phyloP scores from a whole-genome alignment of 2,329 filamentous ascomycete genomes.

The Aspergillus sclerotialis region DNA sequence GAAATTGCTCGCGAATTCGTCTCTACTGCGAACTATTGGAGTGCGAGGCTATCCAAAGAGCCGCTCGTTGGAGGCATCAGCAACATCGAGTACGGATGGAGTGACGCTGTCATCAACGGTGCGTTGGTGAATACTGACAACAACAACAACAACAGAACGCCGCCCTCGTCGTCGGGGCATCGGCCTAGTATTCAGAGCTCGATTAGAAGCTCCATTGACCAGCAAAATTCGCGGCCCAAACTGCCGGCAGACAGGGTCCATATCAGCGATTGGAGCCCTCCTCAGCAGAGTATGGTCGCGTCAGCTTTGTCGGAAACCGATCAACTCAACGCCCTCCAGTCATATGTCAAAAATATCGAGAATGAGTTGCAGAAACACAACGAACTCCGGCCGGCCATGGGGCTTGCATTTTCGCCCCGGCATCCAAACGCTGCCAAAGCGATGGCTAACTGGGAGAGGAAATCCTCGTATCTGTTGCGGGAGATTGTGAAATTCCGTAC shows the following conservation, averaged over 20 bases:
- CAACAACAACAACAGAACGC: conserved; percentile 24
- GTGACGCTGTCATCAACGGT: conserved; percentile 71
- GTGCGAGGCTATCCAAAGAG: conserved; percentile 85
- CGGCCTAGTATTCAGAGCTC: conserved; percentile 55
- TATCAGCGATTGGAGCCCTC: conserved; percentile 83
- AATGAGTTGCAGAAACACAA: conserved; percentile 82
- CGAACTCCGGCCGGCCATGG: conserved; percentile 76
- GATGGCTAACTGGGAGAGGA: conserved; percentile 95
- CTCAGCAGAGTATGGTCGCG: conserved; percentile 81
- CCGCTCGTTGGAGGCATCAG: conserved; percentile 87
- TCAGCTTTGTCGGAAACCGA: conserved; percentile 71
- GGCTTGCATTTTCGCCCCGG: conserved; percentile 79
- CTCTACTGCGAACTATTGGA: conserved; percentile 94
- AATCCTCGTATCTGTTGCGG: conserved; percentile 80
- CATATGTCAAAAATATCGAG: conserved; percentile 80
- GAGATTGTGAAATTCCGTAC: conserved; percentile 97
- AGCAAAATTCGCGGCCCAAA: conserved; percentile 56
- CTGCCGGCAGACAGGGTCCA: conserved; percentile 77
- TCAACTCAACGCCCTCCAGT: conserved; percentile 66
- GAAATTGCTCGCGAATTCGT: conserved; percentile 96
- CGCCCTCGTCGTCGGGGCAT: conserved; percentile 28
- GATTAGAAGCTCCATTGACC: conserved; percentile 60
- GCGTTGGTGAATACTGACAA: conserved; percentile 57
- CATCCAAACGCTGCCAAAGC: conserved; percentile 74
- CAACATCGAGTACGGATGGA: conserved; percentile 98